Percentiles rank a stretch among this genome's conserved stretches.
These are phyloP conservation scores for Tolypocladium ophioglossoides DNA, from an alignment of 2,329 filamentous ascomycete species.

Conservation along the genomic window DNA sequence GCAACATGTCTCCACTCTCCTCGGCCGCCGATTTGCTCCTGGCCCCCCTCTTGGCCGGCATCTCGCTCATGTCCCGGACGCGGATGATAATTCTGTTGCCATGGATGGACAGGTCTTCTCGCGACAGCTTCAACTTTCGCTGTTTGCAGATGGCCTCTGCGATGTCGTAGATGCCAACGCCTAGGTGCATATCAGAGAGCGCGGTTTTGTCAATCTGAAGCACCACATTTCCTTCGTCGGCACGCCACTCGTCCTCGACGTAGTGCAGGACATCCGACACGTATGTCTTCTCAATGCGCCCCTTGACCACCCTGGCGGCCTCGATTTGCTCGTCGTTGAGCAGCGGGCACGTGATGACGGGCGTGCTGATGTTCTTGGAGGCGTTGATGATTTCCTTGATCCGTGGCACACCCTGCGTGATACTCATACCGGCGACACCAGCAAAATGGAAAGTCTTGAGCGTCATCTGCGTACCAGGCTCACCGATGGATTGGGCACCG, in stretches of 20 bases:
- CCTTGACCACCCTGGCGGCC: constrained; percentile 84
- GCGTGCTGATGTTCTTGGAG: constrained; percentile 85
- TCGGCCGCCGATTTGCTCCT: constrained; percentile 34
- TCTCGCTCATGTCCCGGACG: constrained; percentile 47
- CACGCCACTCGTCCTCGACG: constrained; percentile 84
- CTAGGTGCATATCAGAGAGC: constrained; percentile 71
- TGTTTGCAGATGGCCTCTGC: constrained; percentile 64
- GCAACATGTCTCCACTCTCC: constrained; percentile 42
- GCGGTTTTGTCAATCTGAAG: constrained; percentile 73
- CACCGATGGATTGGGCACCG: constrained; percentile 94
- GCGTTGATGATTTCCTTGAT: constrained; percentile 99
- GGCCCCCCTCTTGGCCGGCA: constrained; percentile 34
- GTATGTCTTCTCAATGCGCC: constrained; percentile 89
- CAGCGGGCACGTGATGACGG: constrained; percentile 80
- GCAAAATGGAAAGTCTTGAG: constrained; percentile 99
- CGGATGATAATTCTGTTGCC: constrained; percentile 61
- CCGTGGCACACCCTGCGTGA: constrained; percentile 96
- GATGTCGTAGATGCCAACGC: constrained; percentile 65
- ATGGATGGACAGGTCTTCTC: constrained; percentile 50
- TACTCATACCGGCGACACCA: constrained; percentile 98
- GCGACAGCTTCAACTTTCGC: constrained; percentile 71
- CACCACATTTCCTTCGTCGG: constrained; percentile 62
- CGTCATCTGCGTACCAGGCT: constrained; percentile 98
- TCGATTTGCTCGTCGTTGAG: constrained; percentile 64
- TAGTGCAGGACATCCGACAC: constrained; percentile 70